Base-by-base conservation (phyloP, 2,329 filamentous ascomycete genomes). In the Beauveria sp. region DNA sequence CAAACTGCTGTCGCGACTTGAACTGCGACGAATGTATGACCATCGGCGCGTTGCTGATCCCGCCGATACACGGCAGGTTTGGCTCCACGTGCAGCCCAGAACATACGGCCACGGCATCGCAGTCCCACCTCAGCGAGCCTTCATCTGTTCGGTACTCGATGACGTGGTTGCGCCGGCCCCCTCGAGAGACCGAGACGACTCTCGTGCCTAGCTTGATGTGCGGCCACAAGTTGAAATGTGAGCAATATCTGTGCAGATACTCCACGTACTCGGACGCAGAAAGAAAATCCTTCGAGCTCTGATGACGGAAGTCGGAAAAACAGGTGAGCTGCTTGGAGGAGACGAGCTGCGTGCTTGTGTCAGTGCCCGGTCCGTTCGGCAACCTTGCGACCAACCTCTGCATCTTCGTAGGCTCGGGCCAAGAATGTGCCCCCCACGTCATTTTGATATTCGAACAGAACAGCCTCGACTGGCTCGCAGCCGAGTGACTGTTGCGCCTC, bases 291-390 rank as follows among this genome's bases (percentile, higher is more conserved):
- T 70, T 70, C 2, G 73, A 68, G 3, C 70, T 59, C 8, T 70
- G 63, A 14, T 72, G 69, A 6, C 77, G 70, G 60, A 76, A 76
- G 63, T 80, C 77, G 1, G 77, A 80, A 64, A 80, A 80, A 5
- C 73, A 69, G 0, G 77, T 80, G 20, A 81, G 70, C 46, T 78
- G 76, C 63, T 76, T 78, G 4, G 76, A 79, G 1, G 40, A 30
- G 28, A 30, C 28, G 41, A n/a, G n/a, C n/a, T n/a, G n/a, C n/a
- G n/a, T n/a, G n/a, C n/a, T n/a, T n/a, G n/a, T n/a, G n/a, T n/a
- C n/a, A n/a, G n/a, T n/a, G n/a, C n/a, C n/a, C n/a, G n/a, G n/a
- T n/a, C n/a, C n/a, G n/a, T n/a, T n/a, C n/a, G n/a, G n/a, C n/a
- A n/a, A n/a, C n/a, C n/a, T n/a, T n/a, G n/a, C n/a, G n/a, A n/a